Percentiles rank a stretch among this genome's conserved stretches.
These are phyloP conservation scores for Aureobasidium pullulans DNA, from an alignment of 2,329 filamentous ascomycete species.

Conservation along the genomic window DNA sequence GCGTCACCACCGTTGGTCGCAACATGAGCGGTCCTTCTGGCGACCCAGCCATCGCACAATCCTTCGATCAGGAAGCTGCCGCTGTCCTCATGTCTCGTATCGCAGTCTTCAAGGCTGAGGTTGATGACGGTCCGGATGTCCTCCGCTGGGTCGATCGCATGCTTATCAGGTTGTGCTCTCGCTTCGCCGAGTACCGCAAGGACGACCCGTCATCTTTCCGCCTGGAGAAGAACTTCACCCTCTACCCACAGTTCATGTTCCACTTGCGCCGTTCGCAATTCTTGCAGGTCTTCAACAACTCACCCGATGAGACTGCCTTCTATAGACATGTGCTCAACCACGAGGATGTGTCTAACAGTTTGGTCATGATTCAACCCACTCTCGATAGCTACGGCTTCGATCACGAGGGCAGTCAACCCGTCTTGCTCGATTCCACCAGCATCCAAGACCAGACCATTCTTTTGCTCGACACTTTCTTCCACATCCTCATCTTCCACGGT, in stretches of 20 bases:
- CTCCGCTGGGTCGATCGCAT: constrained; percentile 97
- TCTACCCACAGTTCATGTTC: constrained; percentile 99
- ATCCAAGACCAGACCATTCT: constrained; percentile 93
- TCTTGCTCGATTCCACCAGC: constrained; percentile 91
- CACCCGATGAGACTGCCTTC: constrained; percentile 97
- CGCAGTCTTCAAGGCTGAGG: constrained; percentile 96
- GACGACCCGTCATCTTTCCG: constrained; percentile 96
- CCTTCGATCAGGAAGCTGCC: constrained; percentile 95
- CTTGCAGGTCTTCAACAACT: constrained; percentile 98
- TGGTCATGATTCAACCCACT: constrained; percentile 98
- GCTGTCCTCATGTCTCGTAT: constrained; percentile 99
- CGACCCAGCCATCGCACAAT: constrained; percentile 90
- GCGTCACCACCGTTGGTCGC: constrained; percentile 87
- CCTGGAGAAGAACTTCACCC: constrained; percentile 95
- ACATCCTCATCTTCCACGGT: constrained; percentile 98
- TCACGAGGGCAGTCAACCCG: constrained; percentile 83
- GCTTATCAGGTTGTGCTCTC: constrained; percentile 91
- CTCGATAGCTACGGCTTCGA: constrained; percentile 96
- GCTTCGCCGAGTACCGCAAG: constrained; percentile 96
- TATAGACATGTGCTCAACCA: constrained; percentile 95
- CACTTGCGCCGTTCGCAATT: constrained; percentile 95
- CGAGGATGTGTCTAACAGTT: constrained; percentile 91
- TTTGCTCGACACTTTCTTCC: constrained; percentile 96
- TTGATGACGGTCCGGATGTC: constrained; percentile 97
- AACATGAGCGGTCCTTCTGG: constrained; percentile 89